Evolutionary conservation across 1,284 basidiomycete genomes (phyloP), one percentile per base, ranked within the genome.

Genomic region (Ganoderma lucidum): DNA sequence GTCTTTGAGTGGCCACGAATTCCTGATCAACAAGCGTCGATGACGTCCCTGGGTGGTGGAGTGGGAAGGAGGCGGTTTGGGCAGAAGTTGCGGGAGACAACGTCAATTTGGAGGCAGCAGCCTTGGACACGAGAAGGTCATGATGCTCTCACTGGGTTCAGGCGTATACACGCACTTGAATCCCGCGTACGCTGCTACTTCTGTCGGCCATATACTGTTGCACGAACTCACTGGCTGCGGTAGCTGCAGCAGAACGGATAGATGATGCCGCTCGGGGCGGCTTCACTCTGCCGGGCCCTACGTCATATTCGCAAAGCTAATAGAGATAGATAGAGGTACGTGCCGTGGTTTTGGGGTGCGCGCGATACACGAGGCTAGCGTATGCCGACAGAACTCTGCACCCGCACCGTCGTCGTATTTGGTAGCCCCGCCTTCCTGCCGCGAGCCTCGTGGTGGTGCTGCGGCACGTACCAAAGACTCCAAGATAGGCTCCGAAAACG

Each of bases 381-480:
- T 32, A 35, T 17, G 15, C 53, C 30, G 53, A 56, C 10, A 6
- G 14, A 35, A 35, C 28, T 56, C 53, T 56, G 15, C 3, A 19
- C 15, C 53, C 53, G 30, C 53, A 8, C 53, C 53, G 30, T 56
- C 17, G 53, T 32, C 6, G 53, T 56, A 56, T 35, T 35, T 56
- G 53, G 53, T 15, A 56, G 53, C 15, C 28, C 53, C 53, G 53
- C 53, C 30, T 35, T 32, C 15, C 14, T 32, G 30, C 53, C 30
- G 30, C 53, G 30, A 56, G 53, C 30, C 53, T 56, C 53, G 53
- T 35, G 53, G 53, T 56, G 53, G 53, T 55, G 30, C 28, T 55
- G 53, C 53, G 53, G 30, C 53, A 35, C 53, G 53, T 30, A 10
- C 30, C 53, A 17, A 15, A 30, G 30, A 56, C 53, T 28, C 23